Base-by-base conservation (phyloP, 306 rosid species). In the Pyrus pyrifolia region DNA sequence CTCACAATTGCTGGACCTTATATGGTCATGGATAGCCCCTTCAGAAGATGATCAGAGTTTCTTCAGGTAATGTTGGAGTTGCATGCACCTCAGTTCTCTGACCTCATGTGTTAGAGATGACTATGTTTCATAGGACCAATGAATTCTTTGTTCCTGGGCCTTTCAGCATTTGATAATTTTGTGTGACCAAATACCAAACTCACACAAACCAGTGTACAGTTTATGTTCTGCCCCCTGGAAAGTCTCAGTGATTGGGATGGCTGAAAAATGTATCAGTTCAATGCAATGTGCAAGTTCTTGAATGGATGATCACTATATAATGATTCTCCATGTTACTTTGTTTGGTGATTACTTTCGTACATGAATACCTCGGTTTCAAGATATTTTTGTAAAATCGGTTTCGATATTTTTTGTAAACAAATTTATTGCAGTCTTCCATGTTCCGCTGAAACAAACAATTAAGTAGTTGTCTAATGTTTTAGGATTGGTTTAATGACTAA, bases 11-110 rank as follows among this genome's bases (percentile, higher is more conserved):
- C 88, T 95, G 83, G 99, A 92, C 75, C 89, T 95, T 76, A 86
- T 95, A 81, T 95, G 99, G 99, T 90, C 93, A 25, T 95, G 99
- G 99, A 88, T 95, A 87, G 93, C 97, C 52, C 97, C 99, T 67
- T 84, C 86, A 57, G 97, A 92, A 67, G 93, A 90, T 58, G 92
- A 87, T 76, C 88, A 89, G 27, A 85, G 86, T 83, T 86, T 78
- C 73, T 89, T 89, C 82, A 88, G 99, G 99, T 88, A 67, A 81
- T 77, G 67, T 70, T 66, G 33, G 76, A 67, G 72, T 29, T 68
- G 73, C 74, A 72, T 80, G 83, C 79, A 61, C 55, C 78, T 35
- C 67, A 40, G 40, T 84, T 59, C 76, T 30, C 46, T 15, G 55
- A 15, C 21, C 21, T 15, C 11, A 17, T 72, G 25, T 72, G n/a